These are phyloP conservation scores for Hypoxylon sp. DNA, from an alignment of 2,329 filamentous ascomycete genomes.

Conservation along the genomic window DNA sequence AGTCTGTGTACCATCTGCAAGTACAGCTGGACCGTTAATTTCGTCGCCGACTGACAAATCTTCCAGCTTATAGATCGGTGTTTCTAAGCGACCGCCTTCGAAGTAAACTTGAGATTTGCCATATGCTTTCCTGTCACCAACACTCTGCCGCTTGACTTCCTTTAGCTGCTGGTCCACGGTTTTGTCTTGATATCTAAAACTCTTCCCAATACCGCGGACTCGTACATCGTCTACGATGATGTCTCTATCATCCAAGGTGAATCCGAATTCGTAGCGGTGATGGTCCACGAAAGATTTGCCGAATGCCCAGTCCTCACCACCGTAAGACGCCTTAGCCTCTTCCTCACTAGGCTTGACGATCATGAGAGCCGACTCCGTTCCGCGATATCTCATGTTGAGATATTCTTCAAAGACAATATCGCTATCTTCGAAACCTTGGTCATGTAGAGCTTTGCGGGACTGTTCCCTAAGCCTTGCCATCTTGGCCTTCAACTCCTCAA, in stretches of 20 bases:
- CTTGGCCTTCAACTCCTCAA: constrained; percentile 76
- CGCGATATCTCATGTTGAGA: constrained; percentile 92
- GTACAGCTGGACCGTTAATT: constrained; percentile 84
- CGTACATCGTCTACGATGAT: constrained; percentile 93
- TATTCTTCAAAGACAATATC: constrained; percentile 91
- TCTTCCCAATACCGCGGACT: constrained; percentile 90
- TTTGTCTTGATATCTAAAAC: constrained; percentile 82
- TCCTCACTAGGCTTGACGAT: constrained; percentile 79
- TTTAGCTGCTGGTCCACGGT: constrained; percentile 88
- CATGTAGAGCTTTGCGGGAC: constrained; percentile 75
- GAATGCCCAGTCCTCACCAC: constrained; percentile 83
- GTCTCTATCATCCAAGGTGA: constrained; percentile 85
- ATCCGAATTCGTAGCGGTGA: constrained; percentile 93
- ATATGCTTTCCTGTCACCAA: constrained; percentile 73
- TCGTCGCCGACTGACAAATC: constrained; percentile 80
- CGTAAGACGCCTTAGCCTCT: constrained; percentile 72
- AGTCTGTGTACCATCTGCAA: constrained; percentile 90
- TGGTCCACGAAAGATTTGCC: constrained; percentile 87
- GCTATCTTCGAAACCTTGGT: constrained; percentile 83
- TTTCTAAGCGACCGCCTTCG: constrained; percentile 82
- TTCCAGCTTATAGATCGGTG: constrained; percentile 86
- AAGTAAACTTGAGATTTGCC: constrained; percentile 84
- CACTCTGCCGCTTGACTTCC: constrained; percentile 73
- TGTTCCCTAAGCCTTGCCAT: constrained; percentile 86
- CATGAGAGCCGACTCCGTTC: constrained; percentile 93